Evolutionary conservation across 2,329 filamentous ascomycete species (phyloP), one percentile per base, ranked within the genome.

Genomic region (Sporothrix brunneoviolacea): DNA sequence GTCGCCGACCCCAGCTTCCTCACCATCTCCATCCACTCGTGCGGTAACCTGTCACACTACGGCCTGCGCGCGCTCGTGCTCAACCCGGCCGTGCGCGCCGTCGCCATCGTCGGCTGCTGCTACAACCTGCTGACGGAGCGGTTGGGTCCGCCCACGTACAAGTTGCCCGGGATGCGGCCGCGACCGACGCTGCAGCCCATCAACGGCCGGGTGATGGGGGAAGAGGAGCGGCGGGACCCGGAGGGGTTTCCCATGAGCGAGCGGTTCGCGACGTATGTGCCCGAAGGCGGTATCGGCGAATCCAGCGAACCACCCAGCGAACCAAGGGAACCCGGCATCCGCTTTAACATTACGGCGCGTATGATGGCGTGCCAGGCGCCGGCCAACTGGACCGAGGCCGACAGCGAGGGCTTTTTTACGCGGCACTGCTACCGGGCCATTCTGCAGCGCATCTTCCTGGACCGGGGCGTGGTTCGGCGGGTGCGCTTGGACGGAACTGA

Each of bases 321-420:
- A n/a, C n/a, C 4, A 74, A 15, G 16, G n/a, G 48, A 19, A 24
- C n/a, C 32, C 8, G 89, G 90, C 3, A 75, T 97, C 41, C 79
- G 88, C 21, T 75, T 97, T 51, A 97, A 98, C 67, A 95, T 97
- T 63, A 98, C 93, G 4, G 90, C 93, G 1, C 82, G 93, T 39
- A 95, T 95, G 86, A 96, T 97, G 91, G 91, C 91, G 3, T 91
- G 94, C 44, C 93, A 98, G 70, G 93, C 93, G 8, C 91, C 93
- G 2, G 76, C 83, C 53, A 98, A 98, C 70, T 98, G 93, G 93
- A 86, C 86, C 2, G 72, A 75, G 21, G 72, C 76, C 24, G 91
- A 95, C 54, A 94, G 88, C 64, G 85, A 90, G 46, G 76, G 74
- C 8, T 98, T 97, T 70, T 97, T 98, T 71, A 88, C 83, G 0